phyloP scores from a whole-genome alignment of 805 yeast species.

The Ogataea ganodermae region DNA sequence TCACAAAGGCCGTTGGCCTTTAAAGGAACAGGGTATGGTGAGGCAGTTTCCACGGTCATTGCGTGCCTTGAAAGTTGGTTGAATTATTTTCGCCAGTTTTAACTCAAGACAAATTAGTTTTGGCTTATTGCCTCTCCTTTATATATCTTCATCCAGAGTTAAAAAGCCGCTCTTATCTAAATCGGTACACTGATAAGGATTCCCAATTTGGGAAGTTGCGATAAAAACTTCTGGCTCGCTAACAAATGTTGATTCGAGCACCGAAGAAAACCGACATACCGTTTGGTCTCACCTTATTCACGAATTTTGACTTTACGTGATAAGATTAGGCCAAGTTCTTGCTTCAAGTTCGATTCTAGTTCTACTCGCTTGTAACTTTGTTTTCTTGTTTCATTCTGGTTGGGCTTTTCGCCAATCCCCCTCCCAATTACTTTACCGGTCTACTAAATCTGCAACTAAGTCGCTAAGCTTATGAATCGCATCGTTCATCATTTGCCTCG shows the following conservation, averaged over 20 bases:
- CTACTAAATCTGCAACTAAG: no score
- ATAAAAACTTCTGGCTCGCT: conserved; percentile 1
- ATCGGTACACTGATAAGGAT: conserved; percentile 4
- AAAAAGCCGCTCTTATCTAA: background rate
- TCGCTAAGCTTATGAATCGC: no score
- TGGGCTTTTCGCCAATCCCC: background rate
- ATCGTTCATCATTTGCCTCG: no score
- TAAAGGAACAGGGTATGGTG: conserved; percentile 24
- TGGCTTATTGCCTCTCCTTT: background rate
- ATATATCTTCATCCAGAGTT: background rate
- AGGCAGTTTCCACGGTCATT: conserved; percentile 20
- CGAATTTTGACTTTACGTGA: no score
- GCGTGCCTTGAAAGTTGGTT: no score
- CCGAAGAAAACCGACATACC: background rate
- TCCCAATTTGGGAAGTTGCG: conserved; percentile 9
- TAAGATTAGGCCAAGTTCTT: no score
- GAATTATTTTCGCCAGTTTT: no score
- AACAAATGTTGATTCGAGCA: background rate
- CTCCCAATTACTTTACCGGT: no score
- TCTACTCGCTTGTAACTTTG: no score
- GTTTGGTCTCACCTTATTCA: no score
- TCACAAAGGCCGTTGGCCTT: conserved; percentile 22
- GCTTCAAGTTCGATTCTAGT: no score
- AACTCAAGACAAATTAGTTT: background rate
- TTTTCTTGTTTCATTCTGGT: no score